phyloP scores from a whole-genome alignment of 129 eudicot species.

The Daucus carota region DH1_v3.0 NC_030384.2:41705001-41705500 shows the following conservation, averaged over 20 bases:
- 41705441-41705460: background rate
- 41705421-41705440: background rate
- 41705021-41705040: background rate
- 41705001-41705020: constrained; percentile 7
- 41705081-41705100: background rate
- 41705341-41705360: background rate
- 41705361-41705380: background rate
- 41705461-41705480: background rate
- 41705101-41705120: constrained; percentile 57
- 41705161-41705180: constrained; percentile 73
- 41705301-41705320: background rate
- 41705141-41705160: constrained; percentile 72
- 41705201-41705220: constrained; percentile 74
- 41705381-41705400: background rate
- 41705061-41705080: background rate
- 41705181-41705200: constrained; percentile 75
- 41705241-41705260: constrained; percentile 77
- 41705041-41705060: constrained; percentile 4
- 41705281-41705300: constrained; percentile 73
- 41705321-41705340: background rate
- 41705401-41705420: background rate
- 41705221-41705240: constrained; percentile 77
- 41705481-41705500: background rate
- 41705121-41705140: constrained; percentile 81
- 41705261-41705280: constrained; percentile 78